Evolutionary conservation across 768 basidiomycete genomes (phyloP).

Genomic region (Psilocybe subaeruginosa): DNA sequence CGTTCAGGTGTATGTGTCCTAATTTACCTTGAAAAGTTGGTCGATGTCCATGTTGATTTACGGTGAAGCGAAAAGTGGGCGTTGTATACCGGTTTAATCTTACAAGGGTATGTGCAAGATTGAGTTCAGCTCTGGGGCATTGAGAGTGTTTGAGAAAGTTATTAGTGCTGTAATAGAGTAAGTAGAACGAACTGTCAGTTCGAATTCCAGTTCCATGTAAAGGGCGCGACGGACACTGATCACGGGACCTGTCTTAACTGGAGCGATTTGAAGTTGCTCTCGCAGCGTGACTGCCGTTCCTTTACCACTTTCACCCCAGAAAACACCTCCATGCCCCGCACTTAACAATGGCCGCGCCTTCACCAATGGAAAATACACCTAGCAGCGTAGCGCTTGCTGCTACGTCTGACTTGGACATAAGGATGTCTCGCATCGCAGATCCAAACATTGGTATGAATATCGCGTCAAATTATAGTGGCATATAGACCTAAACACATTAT

Average conservation of each 20-base stretch:
- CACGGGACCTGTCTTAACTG: background rate
- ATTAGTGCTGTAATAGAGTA: background rate
- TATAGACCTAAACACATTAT: background rate
- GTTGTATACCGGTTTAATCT: background rate
- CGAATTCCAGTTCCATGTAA: background rate
- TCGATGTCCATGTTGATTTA: slow-evolving; percentile 47
- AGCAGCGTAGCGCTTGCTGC: slow-evolving; percentile 34
- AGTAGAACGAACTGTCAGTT: background rate
- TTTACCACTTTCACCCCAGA: background rate
- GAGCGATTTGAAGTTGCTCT: background rate
- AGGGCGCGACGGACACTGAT: background rate
- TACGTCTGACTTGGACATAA: slow-evolving; percentile 65
- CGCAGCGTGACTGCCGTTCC: background rate
- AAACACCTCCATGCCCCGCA: slow-evolving; percentile 5
- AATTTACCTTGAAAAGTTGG: slow-evolving; percentile 51
- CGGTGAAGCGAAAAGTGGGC: background rate
- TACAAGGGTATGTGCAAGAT: background rate
- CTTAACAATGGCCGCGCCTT: slow-evolving; percentile 34
- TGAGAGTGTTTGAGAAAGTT: background rate
- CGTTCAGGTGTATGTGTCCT: background rate
- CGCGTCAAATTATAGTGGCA: background rate
- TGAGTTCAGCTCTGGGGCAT: background rate
- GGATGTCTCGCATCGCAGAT: slow-evolving; percentile 75
- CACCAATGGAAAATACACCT: slow-evolving; percentile 34
- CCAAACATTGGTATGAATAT: slow-evolving; percentile 63